phyloP scores from a whole-genome alignment of 192 early-diverging fungal species.

The Coemansia sp. region DNA sequence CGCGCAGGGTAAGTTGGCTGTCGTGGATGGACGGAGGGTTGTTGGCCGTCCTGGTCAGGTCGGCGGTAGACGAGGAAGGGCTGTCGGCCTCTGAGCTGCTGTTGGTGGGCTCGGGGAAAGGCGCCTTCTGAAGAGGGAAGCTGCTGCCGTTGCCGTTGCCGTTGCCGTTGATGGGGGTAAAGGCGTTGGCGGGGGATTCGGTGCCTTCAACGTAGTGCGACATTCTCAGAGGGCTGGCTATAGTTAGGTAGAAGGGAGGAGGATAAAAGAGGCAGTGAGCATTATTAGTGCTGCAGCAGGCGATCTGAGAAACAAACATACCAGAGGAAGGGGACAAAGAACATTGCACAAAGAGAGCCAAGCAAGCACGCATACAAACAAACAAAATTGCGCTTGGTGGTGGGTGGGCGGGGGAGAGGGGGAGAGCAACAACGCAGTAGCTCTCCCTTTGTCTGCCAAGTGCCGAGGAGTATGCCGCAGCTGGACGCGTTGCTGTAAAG shows the following conservation, averaged over 20 bases:
- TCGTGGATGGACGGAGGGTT: constrained; percentile 52
- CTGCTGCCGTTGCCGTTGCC: constrained; percentile 8
- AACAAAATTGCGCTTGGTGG: background rate
- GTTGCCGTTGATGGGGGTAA: constrained; percentile 3
- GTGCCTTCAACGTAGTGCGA: constrained; percentile 26
- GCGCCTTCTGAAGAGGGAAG: constrained; percentile 18
- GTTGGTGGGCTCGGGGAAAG: constrained; percentile 32
- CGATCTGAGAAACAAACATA: background rate
- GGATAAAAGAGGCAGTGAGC: background rate
- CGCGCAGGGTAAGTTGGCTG: constrained; percentile 75
- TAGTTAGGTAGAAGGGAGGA: background rate
- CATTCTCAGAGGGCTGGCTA: constrained; percentile 13
- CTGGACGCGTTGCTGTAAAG: background rate
- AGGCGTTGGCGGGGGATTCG: constrained; percentile 16
- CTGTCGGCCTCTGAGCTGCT: constrained; percentile 33
- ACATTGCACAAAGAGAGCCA: background rate
- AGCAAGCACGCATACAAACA: constrained; percentile 5
- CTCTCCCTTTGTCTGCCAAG: background rate
- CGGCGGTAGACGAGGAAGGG: constrained; percentile 27
- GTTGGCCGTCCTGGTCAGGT: constrained; percentile 25
- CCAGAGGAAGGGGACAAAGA: background rate
- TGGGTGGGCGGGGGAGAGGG: background rate
- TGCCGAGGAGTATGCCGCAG: background rate
- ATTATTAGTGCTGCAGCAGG: background rate
- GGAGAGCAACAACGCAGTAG: background rate